A percentile compares a stretch with the other conserved stretches of the same genome.
These are phyloP conservation scores for Dioscorea cayenensis DNA, from an alignment of 116 monocot genomes.

Conservation along the genomic window DNA sequence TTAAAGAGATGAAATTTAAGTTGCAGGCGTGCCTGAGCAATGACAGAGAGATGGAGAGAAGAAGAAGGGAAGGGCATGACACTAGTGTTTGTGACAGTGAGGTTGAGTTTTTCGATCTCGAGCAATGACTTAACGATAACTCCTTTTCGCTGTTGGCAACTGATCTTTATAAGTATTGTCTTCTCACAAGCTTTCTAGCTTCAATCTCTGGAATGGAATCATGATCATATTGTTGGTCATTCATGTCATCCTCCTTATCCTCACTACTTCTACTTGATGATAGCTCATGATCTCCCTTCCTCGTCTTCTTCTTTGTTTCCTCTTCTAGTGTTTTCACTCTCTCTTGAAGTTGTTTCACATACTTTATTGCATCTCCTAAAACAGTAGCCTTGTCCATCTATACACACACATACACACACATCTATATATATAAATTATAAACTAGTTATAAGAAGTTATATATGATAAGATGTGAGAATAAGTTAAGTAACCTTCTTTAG, in stretches of 20 bases:
- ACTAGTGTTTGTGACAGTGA: constrained; percentile 31
- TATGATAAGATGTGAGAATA: neutral
- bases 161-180: constrained; percentile 46
- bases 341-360: constrained; percentile 68
- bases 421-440: too few relatives aligned
- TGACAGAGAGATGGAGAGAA: constrained; percentile 32
- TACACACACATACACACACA: too few relatives aligned
- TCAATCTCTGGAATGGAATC: constrained; percentile 49
- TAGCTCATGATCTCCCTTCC: constrained; percentile 23
- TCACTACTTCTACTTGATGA: constrained; percentile 38
- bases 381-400: constrained; percentile 90
- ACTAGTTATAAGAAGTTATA: neutral
- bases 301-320: constrained; percentile 12
- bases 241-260: constrained; percentile 24
- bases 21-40: constrained; percentile 28
- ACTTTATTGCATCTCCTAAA: constrained; percentile 68
- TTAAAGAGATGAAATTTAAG: too few relatives aligned
- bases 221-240: neutral
- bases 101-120: constrained; percentile 39
- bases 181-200: constrained; percentile 48
- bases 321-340: constrained; percentile 53
- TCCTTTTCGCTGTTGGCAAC: constrained; percentile 58
- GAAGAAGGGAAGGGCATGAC: constrained; percentile 30
- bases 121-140: constrained; percentile 27
- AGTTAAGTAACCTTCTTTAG: constrained; percentile 44